Evolutionary conservation across 805 yeast genomes (phyloP).

Genomic region (Sugiyamaella floridensis): DNA sequence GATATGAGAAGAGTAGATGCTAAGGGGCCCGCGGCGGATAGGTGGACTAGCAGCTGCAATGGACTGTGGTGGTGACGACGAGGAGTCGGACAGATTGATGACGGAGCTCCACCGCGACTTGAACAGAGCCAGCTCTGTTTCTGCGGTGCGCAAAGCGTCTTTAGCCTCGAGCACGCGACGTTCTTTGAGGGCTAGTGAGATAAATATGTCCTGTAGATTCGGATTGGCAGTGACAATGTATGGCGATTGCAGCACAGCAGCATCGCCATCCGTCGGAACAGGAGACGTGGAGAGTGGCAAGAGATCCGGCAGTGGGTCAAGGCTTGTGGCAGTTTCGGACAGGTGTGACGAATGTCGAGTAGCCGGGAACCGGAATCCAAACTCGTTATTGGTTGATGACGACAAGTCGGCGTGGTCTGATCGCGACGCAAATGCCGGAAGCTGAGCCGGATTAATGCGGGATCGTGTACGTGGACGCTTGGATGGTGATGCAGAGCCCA

Average conservation of each 20-base stretch:
- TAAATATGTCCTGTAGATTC: conserved; percentile 28
- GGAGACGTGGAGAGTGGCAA: conserved; percentile 2
- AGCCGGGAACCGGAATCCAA: neutral
- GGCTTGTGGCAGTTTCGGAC: neutral
- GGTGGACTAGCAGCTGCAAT: neutral
- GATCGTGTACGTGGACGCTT: conserved; percentile 2
- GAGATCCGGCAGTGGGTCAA: neutral
- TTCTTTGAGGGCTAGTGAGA: conserved; percentile 30
- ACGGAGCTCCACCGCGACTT: conserved; percentile 17
- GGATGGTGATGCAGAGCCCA: conserved; percentile 5
- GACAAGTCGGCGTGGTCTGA: too few relatives aligned
- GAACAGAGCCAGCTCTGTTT: conserved; percentile 24
- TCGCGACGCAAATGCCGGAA: too few relatives aligned
- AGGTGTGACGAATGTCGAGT: neutral
- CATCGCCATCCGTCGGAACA: neutral
- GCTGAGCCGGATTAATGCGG: neutral
- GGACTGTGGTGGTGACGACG: neutral
- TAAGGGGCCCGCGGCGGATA: too few relatives aligned
- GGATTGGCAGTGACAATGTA: conserved; percentile 18
- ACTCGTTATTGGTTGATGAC: neutral
- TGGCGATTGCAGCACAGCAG: conserved; percentile 12
- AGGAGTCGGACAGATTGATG: conserved; percentile 6
- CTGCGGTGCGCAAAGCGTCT: conserved; percentile 25
- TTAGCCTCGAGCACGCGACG: conserved; percentile 31
- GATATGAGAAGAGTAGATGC: neutral